Base-by-base conservation (phyloP, 2,329 filamentous ascomycete species). In the Mariannaea elegans region DNA sequence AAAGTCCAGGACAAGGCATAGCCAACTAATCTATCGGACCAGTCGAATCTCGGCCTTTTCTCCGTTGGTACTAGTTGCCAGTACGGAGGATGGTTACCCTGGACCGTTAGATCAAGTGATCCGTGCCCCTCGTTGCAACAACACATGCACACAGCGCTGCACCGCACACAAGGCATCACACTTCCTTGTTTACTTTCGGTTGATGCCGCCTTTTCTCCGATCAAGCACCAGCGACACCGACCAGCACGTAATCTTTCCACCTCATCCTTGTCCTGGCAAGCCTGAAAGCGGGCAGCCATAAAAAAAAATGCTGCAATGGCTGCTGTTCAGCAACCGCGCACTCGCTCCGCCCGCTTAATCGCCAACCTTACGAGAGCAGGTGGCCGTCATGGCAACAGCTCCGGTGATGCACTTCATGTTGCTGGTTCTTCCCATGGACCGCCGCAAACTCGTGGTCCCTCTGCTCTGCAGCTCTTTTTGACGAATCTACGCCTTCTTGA, bases 401-500 rank as follows among this genome's bases (percentile, higher is more conserved):
- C 56, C 13, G n/a, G 41, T 24, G 44, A 47, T 24, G 27, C 59
- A 19, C 24, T 59, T 4, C 65, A 59, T 3, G 4, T 55, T 4
- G 44, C 27, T 24, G 62, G 50, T 50, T 53, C 42, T 7, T 12
- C 45, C 13, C 48, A 42, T 18, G 27, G 18, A 21, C 21, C 31
- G 27, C 29, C 16, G 27, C 41, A 21, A n/a, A 24, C 18, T 27
- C 24, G 23, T n/a, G 67, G 68, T 13, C 65, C 68, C 12, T 64
- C 75, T n/a, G 59, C 71, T 5, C 41, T 77, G 23, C 67, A 72
- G 14, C 50, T 76, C 42, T 95, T 97, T 73, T 80, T 97, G 51
- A 93, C 90, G 32, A 97, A 97, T 72, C 77, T 97, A 38, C 90
- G 89, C 36, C 85, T 98, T 3, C 83, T 99, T 23, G 87, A 96